These are phyloP conservation scores for Juglanconis oblonga DNA, from an alignment of 2,329 filamentous ascomycete genomes.

Conservation along the genomic window DNA sequence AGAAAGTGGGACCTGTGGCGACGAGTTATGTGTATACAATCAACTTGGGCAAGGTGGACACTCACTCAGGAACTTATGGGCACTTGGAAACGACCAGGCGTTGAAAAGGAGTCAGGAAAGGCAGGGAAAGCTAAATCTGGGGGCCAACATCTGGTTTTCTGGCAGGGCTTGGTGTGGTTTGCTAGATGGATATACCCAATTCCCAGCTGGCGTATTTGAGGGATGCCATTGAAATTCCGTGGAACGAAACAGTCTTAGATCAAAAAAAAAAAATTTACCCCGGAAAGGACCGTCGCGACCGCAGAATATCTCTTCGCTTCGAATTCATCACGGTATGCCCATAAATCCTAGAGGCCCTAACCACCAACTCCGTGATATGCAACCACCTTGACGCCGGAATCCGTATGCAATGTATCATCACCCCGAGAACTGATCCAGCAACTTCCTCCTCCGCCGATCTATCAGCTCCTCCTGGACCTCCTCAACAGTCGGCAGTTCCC, in stretches of 20 bases:
- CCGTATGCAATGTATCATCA: conserved; percentile 22
- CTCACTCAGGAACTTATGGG: not conserved
- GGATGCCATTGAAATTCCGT: not conserved
- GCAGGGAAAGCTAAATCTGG: not conserved
- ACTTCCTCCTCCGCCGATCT: conserved; percentile 75
- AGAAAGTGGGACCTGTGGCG: not conserved
- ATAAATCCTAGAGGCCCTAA: not conserved
- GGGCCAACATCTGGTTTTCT: not conserved
- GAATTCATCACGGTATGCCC: not conserved
- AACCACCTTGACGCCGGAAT: not conserved
- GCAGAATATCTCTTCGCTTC: not conserved
- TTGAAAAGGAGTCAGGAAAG: not conserved
- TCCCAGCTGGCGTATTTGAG: not conserved
- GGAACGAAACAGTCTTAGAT: not conserved
- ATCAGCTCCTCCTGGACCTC: conserved; percentile 95
- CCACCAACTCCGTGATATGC: conserved; percentile 16
- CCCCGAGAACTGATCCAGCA: conserved; percentile 71
- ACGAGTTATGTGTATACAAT: no score
- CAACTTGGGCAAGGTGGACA: no score
- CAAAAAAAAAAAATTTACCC: no score
- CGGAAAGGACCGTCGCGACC: no score
- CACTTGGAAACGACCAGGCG: not conserved
- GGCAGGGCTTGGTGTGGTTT: not conserved
- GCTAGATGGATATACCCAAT: not conserved
- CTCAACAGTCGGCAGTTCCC: conserved; percentile 81